These are phyloP conservation scores for Solanum hybrid DNA, from an alignment of 305 asterid species.

Conservation along the genomic window DNA sequence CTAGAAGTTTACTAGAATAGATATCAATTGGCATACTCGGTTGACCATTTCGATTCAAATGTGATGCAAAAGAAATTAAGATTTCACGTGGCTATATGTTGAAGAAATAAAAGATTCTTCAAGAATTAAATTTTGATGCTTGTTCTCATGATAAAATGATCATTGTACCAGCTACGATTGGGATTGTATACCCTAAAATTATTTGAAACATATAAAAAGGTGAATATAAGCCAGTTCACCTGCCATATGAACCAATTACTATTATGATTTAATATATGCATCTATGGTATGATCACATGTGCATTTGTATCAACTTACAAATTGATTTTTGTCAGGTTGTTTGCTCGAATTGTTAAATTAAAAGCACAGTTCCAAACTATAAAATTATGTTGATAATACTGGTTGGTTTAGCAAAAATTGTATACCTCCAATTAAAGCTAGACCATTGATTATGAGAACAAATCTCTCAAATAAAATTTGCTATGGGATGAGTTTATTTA, in stretches of 20 bases:
- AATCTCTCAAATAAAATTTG: too few species aligned
- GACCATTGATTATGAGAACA: too few species aligned
- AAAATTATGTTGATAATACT: too few species aligned
- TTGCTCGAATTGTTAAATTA: not conserved
- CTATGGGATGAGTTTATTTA: too few species aligned
- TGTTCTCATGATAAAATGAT: not conserved
- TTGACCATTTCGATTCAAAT: not conserved
- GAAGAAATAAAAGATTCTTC: not conserved
- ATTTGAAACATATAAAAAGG: not conserved
- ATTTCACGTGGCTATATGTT: not conserved
- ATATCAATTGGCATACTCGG: not conserved
- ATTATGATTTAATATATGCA: not conserved
- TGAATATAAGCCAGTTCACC: not conserved
- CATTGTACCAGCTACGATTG: not conserved
- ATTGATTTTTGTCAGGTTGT: not conserved
- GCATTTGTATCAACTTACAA: not conserved
- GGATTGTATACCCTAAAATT: not conserved
- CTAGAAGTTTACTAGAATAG: not conserved
- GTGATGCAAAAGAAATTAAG: not conserved
- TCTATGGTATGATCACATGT: not conserved
- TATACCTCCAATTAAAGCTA: too few species aligned
- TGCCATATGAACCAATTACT: not conserved
- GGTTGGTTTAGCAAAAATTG: not conserved
- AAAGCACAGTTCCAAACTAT: not conserved
- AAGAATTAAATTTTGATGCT: not conserved